These are phyloP conservation scores for Marsdenia floribunda DNA, from an alignment of 257 asterid genomes.

Conservation along the genomic window DNA sequence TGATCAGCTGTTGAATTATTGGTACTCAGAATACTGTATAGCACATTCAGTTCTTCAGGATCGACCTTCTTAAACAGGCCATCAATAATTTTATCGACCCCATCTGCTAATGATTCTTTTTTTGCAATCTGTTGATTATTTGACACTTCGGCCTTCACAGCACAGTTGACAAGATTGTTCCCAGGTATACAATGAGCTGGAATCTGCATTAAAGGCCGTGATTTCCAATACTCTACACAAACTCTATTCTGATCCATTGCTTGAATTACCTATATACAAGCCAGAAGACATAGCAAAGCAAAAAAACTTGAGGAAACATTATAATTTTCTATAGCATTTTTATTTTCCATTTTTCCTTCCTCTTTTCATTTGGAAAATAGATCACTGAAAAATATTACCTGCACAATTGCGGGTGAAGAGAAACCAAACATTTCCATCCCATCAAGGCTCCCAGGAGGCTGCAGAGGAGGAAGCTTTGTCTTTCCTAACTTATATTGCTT, in stretches of 20 bases:
- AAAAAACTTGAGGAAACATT: background rate
- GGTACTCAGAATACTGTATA: slow-evolving; percentile 44
- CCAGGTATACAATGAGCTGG: slow-evolving; percentile 38
- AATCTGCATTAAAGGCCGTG: slow-evolving; percentile 79
- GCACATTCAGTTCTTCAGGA: slow-evolving; percentile 57
- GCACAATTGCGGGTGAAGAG: slow-evolving; percentile 79
- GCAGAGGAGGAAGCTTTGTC: slow-evolving; percentile 76
- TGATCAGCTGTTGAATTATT: slow-evolving; percentile 34
- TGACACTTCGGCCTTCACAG: slow-evolving; percentile 38
- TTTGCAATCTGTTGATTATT: slow-evolving; percentile 30
- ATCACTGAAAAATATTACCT: slow-evolving; percentile 34
- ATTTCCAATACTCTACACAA: slow-evolving; percentile 72
- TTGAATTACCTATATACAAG: slow-evolving; percentile 62
- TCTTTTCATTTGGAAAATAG: too few relatives aligned
- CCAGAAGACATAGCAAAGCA: background rate
- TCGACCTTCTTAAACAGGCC: slow-evolving; percentile 70
- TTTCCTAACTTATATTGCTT: slow-evolving; percentile 81
- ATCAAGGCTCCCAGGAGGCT: slow-evolving; percentile 96
- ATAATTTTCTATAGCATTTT: background rate
- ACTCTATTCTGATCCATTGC: slow-evolving; percentile 64
- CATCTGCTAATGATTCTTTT: slow-evolving; percentile 18
- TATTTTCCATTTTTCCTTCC: background rate
- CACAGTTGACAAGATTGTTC: slow-evolving; percentile 21
- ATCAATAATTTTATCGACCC: slow-evolving; percentile 35
- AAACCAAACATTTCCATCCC: slow-evolving; percentile 99